Conservation (phyloP, 2,329 filamentous ascomycete species). For the Pseudonectria foliicola region DNA sequence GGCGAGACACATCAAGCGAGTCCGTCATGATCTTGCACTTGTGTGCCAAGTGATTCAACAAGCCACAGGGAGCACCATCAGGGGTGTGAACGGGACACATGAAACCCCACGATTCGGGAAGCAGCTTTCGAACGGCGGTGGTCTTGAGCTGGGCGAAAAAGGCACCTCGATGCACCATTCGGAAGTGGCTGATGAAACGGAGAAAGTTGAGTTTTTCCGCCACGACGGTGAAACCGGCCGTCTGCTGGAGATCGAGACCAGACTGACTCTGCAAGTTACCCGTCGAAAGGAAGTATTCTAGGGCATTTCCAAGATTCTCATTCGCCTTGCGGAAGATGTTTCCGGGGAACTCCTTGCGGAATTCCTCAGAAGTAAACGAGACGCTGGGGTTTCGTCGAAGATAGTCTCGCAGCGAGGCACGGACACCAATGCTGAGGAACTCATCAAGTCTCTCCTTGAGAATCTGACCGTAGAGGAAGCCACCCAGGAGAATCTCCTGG, state of each 20-base stretch:
- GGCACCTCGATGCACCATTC: conserved; percentile 97
- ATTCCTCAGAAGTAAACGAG: conserved; percentile 70
- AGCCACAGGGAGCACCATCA: conserved; percentile 88
- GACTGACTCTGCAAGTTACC: conserved; percentile 89
- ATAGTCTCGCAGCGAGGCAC: conserved; percentile 49
- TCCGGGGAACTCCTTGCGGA: conserved; percentile 69
- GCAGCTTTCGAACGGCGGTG: conserved; percentile 87
- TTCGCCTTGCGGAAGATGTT: conserved; percentile 76
- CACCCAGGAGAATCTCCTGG: conserved; percentile 88
- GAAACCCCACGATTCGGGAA: conserved; percentile 97
- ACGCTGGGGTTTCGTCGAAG: conserved; percentile 50
- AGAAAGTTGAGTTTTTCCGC: conserved; percentile 99
- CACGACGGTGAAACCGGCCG: conserved; percentile 90
- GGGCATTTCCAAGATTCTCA: conserved; percentile 76
- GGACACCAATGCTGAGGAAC: conserved; percentile 56
- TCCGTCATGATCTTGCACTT: conserved; percentile 86
- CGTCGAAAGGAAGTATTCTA: conserved; percentile 95
- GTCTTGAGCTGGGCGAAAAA: conserved; percentile 98
- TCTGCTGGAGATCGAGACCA: conserved; percentile 89
- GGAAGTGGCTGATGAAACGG: conserved; percentile 97
- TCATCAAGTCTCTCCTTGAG: conserved; percentile 93
- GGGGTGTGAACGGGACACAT: conserved; percentile 96
- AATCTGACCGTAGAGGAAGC: conserved; percentile 91
- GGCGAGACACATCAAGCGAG: conserved; percentile 62
- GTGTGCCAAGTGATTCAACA: conserved; percentile 91